Percentiles rank a stretch among this genome's conserved stretches.
phyloP scores from a whole-genome alignment of 768 basidiomycete species.

The Cubamyces sp. region DNA sequence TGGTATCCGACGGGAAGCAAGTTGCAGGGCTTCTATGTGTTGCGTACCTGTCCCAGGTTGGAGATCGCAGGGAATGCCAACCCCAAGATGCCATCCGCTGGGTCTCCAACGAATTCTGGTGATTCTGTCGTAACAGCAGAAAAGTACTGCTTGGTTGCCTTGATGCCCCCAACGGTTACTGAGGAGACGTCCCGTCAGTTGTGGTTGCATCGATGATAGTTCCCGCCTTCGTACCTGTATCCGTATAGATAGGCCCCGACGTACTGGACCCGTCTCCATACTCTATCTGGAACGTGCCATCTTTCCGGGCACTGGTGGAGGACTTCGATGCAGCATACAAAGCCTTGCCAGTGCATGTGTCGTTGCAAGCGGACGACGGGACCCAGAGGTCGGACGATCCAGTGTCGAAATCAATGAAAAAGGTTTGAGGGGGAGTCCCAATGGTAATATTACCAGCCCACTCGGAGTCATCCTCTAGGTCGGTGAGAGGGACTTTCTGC shows the following conservation, averaged over 20 bases:
- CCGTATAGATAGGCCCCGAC: conserved; percentile 37
- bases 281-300: conserved; percentile 34
- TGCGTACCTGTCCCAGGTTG: conserved; percentile 11
- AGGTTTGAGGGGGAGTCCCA: conserved; percentile 46
- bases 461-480: conserved; percentile 9
- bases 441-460: conserved; percentile 51
- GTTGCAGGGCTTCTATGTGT: too few relatives aligned
- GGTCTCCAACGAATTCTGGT: conserved; percentile 4
- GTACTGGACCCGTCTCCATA: conserved; percentile 43
- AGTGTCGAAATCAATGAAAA: conserved; percentile 27
- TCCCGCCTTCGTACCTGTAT: conserved; percentile 25
- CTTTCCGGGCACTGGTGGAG: conserved; percentile 26
- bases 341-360: conserved; percentile 4
- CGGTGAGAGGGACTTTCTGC: conserved; percentile 13
- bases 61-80: conserved; percentile 28
- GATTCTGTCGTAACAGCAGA: conserved; percentile 19
- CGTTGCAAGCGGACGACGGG: conserved; percentile 13
- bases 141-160: conserved; percentile 18
- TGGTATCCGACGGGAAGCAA: neutral
- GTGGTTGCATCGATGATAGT: too few relatives aligned
- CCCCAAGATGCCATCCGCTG: conserved; percentile 27
- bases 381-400: conserved; percentile 24
- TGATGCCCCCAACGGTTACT: conserved; percentile 39
- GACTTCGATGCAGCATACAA: conserved; percentile 35
- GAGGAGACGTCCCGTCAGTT: conserved; percentile 8